Evolutionary conservation across 306 rosid species (phyloP), one percentile per base, ranked within the genome.

Genomic region (Adenanthera pavonina): DNA sequence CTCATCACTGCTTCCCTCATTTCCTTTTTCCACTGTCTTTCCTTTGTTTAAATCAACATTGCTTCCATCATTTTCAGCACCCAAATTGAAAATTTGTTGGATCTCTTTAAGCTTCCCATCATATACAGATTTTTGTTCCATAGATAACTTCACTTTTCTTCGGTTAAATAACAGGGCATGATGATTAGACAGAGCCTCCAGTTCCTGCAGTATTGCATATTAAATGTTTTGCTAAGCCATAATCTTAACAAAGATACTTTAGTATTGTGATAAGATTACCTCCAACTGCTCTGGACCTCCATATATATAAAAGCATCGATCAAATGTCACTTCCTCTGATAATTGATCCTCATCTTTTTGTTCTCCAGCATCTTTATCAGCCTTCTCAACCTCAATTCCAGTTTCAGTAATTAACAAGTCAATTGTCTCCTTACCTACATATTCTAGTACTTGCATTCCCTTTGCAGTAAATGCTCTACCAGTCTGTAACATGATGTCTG

Each of bases 231-330:
- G 68, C 69, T 66, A 73, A 78, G 40, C 61, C 54, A 80, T 41
- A 77, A 68, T 75, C 41, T 20, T 57, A 72, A 48, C 40, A 43
- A 72, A 33, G 48, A 54, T 43, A 57, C 38, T 33, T 75, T 14
- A 85, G 74, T n/a, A 74, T 74, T 68, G 62, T 82, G 73, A 72
- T 57, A 79, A 74, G 77, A 77, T 66, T 78, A 96, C 99, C 99
- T 96, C 99, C 88, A 96, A 85, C 80, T 96, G 99, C 84, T 96
- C 99, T 49, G 98, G 98, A 75, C 99, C 98, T 77, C 99, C 99
- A 84, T 93, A 96, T 83, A 96, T 96, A 87, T 96, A 96, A 87
- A 96, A 96, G 85, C 98, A 96, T 80, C 99, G 86, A 86, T 96
- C 97, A 86, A 96, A 96, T 70, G 97, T 88, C 84, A 93, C 93